phyloP scores from a whole-genome alignment of 306 rosid genomes.

The Argentina anserina region DNA sequence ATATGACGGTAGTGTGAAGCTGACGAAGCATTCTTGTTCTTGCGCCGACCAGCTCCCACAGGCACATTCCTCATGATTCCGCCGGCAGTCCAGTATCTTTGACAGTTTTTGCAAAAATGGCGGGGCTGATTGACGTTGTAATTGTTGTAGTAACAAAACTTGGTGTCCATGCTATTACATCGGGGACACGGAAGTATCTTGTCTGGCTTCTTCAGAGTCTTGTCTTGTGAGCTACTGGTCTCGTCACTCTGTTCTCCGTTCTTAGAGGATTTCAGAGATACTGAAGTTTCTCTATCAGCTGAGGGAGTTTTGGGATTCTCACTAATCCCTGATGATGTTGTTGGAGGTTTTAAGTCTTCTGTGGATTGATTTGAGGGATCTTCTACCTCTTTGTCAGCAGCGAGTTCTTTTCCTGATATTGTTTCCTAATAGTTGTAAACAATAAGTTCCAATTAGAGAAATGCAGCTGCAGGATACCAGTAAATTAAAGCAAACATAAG shows the following conservation, averaged over 20 bases:
- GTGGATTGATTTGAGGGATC: constrained; percentile 31
- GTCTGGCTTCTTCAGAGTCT: constrained; percentile 66
- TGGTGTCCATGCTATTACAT: constrained; percentile 86
- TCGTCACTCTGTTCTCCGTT: constrained; percentile 55
- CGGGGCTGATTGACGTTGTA: constrained; percentile 90
- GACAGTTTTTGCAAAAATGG: constrained; percentile 89
- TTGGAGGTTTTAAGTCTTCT: constrained; percentile 37
- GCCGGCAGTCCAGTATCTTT: constrained; percentile 92
- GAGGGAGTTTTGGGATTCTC: constrained; percentile 52
- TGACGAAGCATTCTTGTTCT: constrained; percentile 55
- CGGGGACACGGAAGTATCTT: constrained; percentile 76
- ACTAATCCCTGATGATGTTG: constrained; percentile 38
- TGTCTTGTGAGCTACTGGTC: constrained; percentile 44
- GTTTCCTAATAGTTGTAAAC: constrained; percentile 38
- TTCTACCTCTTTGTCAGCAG: constrained; percentile 34
- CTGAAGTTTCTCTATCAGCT: constrained; percentile 41
- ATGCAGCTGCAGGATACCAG: background rate
- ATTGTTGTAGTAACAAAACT: constrained; percentile 82
- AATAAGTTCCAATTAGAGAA: constrained; percentile 26
- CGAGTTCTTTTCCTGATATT: constrained; percentile 41
- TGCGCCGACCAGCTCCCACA: constrained; percentile 87
- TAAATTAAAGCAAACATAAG: background rate
- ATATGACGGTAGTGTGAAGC: constrained; percentile 45
- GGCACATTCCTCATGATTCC: constrained; percentile 82
- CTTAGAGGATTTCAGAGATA: constrained; percentile 37